Percentiles rank a stretch among this genome's conserved stretches.
These are phyloP conservation scores for Cyclanthera cordifolia DNA, from an alignment of 306 rosid species.

Conservation along the genomic window DNA sequence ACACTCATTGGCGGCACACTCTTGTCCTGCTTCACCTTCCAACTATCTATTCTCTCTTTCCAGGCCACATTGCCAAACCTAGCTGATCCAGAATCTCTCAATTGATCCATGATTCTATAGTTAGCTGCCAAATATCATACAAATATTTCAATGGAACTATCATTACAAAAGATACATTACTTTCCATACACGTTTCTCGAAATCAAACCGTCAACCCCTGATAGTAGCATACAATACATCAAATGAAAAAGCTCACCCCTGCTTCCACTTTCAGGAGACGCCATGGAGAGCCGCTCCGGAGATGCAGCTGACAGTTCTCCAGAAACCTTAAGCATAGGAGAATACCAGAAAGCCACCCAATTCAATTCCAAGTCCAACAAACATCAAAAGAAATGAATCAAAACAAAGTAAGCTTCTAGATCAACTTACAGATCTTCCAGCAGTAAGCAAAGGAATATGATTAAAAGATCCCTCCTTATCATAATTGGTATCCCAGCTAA, in stretches of 20 bases:
- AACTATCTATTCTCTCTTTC: constrained; percentile 99
- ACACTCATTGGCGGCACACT: constrained; percentile 77
- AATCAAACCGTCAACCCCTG: no score
- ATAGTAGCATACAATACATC: neutral
- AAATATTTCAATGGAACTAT: neutral
- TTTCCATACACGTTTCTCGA: neutral
- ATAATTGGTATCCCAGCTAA: constrained; percentile 74
- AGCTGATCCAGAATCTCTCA: constrained; percentile 40
- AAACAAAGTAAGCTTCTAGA: constrained; percentile 36
- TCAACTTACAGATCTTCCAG: constrained; percentile 35
- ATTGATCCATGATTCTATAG: constrained; percentile 60
- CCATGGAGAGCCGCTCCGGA: constrained; percentile 83
- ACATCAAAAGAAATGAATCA: constrained; percentile 6
- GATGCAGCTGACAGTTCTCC: constrained; percentile 98
- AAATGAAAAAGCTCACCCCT: constrained; percentile 19
- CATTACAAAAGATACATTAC: neutral
- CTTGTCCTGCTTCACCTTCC: constrained; percentile 98
- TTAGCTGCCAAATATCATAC: constrained; percentile 43
- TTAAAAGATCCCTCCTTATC: constrained; percentile 79
- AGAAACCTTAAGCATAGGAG: constrained; percentile 41
- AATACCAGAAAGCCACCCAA: neutral
- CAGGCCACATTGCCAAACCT: constrained; percentile 93
- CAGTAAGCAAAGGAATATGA: constrained; percentile 47
- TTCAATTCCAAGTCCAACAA: constrained; percentile 8
- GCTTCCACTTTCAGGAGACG: constrained; percentile 77